Conservation (phyloP, 148 eudicot species). For the Oxyria digyna region DNA sequence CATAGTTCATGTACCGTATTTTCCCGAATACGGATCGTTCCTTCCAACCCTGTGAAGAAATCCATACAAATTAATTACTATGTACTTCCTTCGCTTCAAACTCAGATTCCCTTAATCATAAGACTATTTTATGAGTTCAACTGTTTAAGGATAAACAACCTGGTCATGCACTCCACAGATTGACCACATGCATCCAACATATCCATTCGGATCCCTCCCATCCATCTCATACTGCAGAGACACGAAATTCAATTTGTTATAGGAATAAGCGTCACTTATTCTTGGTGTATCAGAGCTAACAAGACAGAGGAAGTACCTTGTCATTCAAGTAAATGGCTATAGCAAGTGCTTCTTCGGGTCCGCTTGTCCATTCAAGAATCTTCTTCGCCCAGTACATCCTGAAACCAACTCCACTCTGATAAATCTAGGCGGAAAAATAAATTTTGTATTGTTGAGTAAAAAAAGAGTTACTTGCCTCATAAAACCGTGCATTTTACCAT, state of each 20-base stretch:
- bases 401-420: slow-evolving; percentile 3
- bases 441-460: background rate
- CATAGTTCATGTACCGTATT: slow-evolving; percentile 91
- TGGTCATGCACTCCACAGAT: slow-evolving; percentile 96
- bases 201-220: slow-evolving; percentile 97
- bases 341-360: slow-evolving; percentile 90
- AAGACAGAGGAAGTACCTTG: slow-evolving; percentile 35
- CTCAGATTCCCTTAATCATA: background rate
- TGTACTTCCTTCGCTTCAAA: background rate
- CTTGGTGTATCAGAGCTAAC: no score
- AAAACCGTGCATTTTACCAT: slow-evolving; percentile 96
- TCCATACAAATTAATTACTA: background rate
- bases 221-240: slow-evolving; percentile 71
- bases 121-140: no score
- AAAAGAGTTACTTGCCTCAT: slow-evolving; percentile 74
- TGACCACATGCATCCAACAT: slow-evolving; percentile 99
- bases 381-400: slow-evolving; percentile 99
- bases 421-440: background rate
- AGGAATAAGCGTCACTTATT: no score
- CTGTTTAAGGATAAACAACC: slow-evolving; percentile 23
- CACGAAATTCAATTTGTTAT: background rate
- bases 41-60: slow-evolving; percentile 65
- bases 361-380: slow-evolving; percentile 95
- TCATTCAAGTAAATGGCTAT: slow-evolving; percentile 75
- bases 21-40: slow-evolving; percentile 92